Evolutionary conservation across 805 yeast species (phyloP).

Genomic region (Hanseniaspora clermontiae): DNA sequence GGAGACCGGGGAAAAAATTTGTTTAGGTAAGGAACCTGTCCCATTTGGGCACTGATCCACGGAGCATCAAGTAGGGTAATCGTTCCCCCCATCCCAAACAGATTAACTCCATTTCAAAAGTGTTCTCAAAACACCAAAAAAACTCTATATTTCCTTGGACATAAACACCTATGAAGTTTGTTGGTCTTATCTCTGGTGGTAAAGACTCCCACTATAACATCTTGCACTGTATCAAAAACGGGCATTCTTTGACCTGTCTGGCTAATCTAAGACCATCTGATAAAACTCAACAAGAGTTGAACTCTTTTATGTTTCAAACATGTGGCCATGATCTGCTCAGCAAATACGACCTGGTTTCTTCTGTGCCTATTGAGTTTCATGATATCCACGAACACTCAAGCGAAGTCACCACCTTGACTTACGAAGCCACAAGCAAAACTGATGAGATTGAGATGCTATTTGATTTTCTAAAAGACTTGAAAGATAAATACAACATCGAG

Average conservation of each 20-base stretch:
- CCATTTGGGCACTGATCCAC: too few relatives aligned
- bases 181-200: slow-evolving; percentile 89
- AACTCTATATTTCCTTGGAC: not conserved
- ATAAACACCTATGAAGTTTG: slow-evolving; percentile 56
- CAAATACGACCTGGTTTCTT: slow-evolving; percentile 54
- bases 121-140: not conserved
- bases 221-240: slow-evolving; percentile 69
- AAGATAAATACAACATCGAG: slow-evolving; percentile 44
- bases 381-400: slow-evolving; percentile 28
- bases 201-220: slow-evolving; percentile 90
- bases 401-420: slow-evolving; percentile 54
- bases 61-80: too few relatives aligned
- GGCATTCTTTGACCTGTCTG: slow-evolving; percentile 74
- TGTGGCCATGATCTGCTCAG: slow-evolving; percentile 78
- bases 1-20: too few relatives aligned
- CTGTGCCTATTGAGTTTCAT: slow-evolving; percentile 39
- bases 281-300: slow-evolving; percentile 51
- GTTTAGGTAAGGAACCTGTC: too few relatives aligned
- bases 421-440: slow-evolving; percentile 39
- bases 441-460: slow-evolving; percentile 86
- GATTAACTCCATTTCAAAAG: not conserved
- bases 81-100: not conserved
- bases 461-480: slow-evolving; percentile 38
- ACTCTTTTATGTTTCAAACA: slow-evolving; percentile 94
- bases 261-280: slow-evolving; percentile 68